These are phyloP conservation scores for Oryza meridionalis DNA, from an alignment of 176 grass and related monocot genomes.

Conservation along the genomic window DNA sequence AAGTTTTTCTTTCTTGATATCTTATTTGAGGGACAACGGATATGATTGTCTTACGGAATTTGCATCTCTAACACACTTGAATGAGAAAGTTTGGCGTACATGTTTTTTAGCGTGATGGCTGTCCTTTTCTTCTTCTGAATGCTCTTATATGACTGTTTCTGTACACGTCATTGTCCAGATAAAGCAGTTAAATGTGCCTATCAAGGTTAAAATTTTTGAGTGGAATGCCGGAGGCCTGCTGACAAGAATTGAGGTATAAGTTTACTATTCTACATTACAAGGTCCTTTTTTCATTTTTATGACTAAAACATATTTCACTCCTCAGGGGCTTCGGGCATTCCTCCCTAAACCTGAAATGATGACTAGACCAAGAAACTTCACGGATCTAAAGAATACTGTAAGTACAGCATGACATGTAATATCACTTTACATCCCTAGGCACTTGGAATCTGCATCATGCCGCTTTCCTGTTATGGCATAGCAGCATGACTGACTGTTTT, in stretches of 20 bases:
- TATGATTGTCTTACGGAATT: not conserved
- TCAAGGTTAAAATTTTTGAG: conserved; percentile 84
- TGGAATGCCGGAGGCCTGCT: conserved; percentile 91
- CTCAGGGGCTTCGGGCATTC: conserved; percentile 82
- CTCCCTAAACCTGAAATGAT: conserved; percentile 91
- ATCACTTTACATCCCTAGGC: not conserved
- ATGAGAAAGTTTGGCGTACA: not conserved
- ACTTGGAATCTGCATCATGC: not conserved
- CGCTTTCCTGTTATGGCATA: conserved; percentile 12
- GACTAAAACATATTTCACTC: conserved; percentile 7
- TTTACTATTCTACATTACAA: conserved; percentile 19
- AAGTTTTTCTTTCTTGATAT: not conserved
- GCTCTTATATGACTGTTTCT: conserved; percentile 27
- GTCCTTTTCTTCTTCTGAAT: not conserved
- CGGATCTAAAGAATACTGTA: conserved; percentile 81
- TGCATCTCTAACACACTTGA: not conserved
- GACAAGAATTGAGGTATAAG: conserved; percentile 77
- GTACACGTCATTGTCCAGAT: conserved; percentile 53
- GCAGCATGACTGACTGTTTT: not conserved
- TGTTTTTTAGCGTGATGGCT: conserved; percentile 16
- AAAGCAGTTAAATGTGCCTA: conserved; percentile 75
- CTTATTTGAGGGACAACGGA: not conserved
- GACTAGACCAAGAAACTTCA: conserved; percentile 74
- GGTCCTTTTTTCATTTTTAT: conserved; percentile 17
- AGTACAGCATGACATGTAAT: conserved; percentile 33